phyloP scores from a whole-genome alignment of 805 yeast species.

The Saccharomycopsis guyanensis region DNA sequence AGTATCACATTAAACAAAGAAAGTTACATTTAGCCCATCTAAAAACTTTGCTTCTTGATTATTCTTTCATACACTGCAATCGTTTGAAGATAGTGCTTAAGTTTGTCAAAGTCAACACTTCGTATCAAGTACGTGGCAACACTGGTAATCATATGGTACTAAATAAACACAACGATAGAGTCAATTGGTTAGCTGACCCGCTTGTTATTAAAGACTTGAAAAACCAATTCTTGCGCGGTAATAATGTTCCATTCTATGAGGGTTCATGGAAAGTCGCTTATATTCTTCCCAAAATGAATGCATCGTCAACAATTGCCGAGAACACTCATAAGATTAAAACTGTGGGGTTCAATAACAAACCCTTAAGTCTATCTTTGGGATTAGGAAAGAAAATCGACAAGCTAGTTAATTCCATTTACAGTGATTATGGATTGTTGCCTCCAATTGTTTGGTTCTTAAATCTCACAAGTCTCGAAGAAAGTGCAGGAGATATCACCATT shows the following conservation, averaged over 20 bases:
- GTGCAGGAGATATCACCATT: constrained; percentile 33
- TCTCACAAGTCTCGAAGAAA: constrained; percentile 21
- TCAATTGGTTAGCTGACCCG: constrained; percentile 18
- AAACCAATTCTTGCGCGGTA: constrained; percentile 21
- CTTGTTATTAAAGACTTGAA: constrained; percentile 21
- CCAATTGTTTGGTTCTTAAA: constrained; percentile 33
- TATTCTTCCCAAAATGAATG: constrained; percentile 31
- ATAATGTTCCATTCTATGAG: background rate
- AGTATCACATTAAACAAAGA: constrained; percentile 26
- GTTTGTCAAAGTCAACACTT: constrained; percentile 14
- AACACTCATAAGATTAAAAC: constrained; percentile 24
- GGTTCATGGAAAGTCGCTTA: constrained; percentile 19
- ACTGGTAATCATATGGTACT: constrained; percentile 17
- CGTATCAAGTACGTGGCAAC: background rate
- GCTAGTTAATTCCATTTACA: constrained; percentile 25
- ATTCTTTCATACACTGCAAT: constrained; percentile 27
- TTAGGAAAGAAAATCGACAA: constrained; percentile 29
- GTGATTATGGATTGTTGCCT: constrained; percentile 22
- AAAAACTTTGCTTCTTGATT: constrained; percentile 26
- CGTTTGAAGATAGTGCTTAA: constrained; percentile 23
- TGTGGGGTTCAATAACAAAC: constrained; percentile 31
- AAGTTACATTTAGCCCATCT: constrained; percentile 25
- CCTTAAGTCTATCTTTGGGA: constrained; percentile 25
- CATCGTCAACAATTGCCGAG: constrained; percentile 24
- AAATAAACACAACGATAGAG: constrained; percentile 11